Base-by-base conservation (phyloP, 1,284 basidiomycete genomes). In the Veloporphyrellus conicus region DNA sequence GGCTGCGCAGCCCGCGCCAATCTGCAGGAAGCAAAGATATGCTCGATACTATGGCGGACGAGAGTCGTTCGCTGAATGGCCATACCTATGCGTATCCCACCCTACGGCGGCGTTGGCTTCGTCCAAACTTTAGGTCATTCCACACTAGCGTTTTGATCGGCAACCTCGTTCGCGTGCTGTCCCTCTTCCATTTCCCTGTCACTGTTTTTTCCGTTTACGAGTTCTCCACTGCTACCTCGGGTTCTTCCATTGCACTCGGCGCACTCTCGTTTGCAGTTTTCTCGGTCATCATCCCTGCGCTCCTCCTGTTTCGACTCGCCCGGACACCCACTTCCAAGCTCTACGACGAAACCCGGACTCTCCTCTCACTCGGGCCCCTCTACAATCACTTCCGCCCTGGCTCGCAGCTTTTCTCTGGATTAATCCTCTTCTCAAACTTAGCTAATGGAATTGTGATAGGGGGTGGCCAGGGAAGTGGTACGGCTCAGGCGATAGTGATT, bases 321-420 rank as follows among this genome's bases (percentile, higher is more conserved):
- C 74, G 82, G 47, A 93, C 87, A 0, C 81, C 87, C 9, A 92
- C 89, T 7, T 86, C 84, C 62, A 95, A 96, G 65, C 78, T 98
- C 4, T 98, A 96, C 66, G 93, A 95, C 56, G 93, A 95, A 65
- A 93, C 92, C 10, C 79, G 88, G 54, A 95, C 93, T 0, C 75
- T 98, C 11, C 80, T 96, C n/a, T 80, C 87, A 1, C 76, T 93
- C 11, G 95, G 95, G 6, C 90, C 93, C n/a, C 74, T 97, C 44
- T 99, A 99, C 71, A 96, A 95, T 69, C 87, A 91, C 57, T 98
- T 94, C 67, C 81, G 90, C 19, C 90, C 92, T 52, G 90, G 90
- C 27, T 93, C 89, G 25, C 91, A 96, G 66, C 76, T 93, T 50
- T 99, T 94, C 68, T 85, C 88, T 4, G 79, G 77, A 41, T 73